These are phyloP conservation scores for Rhodosporidiobolus odoratus DNA, from an alignment of 768 basidiomycete species.

Conservation along the genomic window DNA sequence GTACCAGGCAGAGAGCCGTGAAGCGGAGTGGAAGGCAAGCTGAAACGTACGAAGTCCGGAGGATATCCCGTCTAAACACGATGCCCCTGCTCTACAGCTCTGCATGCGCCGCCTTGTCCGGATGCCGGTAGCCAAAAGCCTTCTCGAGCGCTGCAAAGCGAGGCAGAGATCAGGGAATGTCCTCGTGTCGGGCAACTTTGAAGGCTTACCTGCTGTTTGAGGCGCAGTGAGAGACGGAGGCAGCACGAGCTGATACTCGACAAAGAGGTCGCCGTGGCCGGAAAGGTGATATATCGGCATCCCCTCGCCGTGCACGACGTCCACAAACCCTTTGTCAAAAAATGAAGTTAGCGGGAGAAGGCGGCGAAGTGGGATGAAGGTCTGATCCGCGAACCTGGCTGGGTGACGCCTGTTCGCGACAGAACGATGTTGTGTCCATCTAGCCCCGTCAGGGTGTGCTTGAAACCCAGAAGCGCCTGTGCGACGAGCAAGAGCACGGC, in stretches of 20 bases:
- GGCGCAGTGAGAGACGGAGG: conserved; percentile 66
- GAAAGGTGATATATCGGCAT: conserved; percentile 66
- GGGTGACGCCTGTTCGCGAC: conserved; percentile 72
- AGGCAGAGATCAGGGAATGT: too few relatives aligned
- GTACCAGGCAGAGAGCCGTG: too few relatives aligned
- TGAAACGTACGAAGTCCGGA: too few relatives aligned
- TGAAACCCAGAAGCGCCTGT: conserved; percentile 94
- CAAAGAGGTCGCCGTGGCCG: conserved; percentile 72
- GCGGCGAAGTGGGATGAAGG: not conserved
- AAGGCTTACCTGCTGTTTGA: conserved; percentile 66
- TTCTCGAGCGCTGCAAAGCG: conserved; percentile 18
- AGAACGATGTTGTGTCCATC: conserved; percentile 76
- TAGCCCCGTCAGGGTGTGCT: conserved; percentile 81
- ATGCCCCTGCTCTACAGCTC: conserved; percentile 27
- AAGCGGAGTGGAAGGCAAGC: too few relatives aligned
- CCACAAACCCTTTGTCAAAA: conserved; percentile 64
- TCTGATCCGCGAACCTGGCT: conserved; percentile 60
- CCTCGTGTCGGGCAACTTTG: not conserved
- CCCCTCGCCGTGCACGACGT: conserved; percentile 78
- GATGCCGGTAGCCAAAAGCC: conserved; percentile 26
- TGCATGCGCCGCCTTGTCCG: conserved; percentile 2
- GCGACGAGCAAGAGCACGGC: too few relatives aligned
- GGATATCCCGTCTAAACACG: too few relatives aligned
- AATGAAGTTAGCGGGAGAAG: not conserved
- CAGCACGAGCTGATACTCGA: conserved; percentile 89